A percentile compares a stretch with the other conserved stretches of the same genome.
Conservation (phyloP, 73 alveolate species). For the Strombidium stylifer region DNA sequence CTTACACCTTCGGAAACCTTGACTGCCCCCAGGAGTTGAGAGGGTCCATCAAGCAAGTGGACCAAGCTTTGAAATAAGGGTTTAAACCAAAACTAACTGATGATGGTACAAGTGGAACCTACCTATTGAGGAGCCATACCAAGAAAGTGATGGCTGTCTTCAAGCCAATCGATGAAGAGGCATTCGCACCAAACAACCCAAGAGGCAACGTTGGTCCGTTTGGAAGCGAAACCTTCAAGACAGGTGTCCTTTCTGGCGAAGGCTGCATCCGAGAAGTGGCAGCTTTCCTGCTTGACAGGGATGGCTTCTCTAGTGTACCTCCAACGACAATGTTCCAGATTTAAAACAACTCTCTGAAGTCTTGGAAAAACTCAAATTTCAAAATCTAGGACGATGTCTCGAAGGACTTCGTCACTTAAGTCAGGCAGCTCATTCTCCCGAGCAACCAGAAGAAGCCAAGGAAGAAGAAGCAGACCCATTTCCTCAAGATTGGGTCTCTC, state of each 20-base stretch:
- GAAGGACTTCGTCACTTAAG: constrained; percentile 9
- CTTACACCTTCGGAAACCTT: constrained; percentile 42
- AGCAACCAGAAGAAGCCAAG: constrained; percentile 20
- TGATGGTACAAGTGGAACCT: constrained; percentile 97
- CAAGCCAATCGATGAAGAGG: constrained; percentile 98
- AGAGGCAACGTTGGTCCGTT: constrained; percentile 88
- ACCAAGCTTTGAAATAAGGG: constrained; percentile 77
- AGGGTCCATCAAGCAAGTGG: constrained; percentile 11
- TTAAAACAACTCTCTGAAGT: constrained; percentile 67
- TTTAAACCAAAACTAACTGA: constrained; percentile 90
- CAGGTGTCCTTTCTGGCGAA: constrained; percentile 96
- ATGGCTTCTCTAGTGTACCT: constrained; percentile 87
- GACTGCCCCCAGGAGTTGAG: constrained; percentile 3
- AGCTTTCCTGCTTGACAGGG: constrained; percentile 88
- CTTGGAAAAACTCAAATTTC: constrained; percentile 22
- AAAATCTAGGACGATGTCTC: constrained; percentile 26
- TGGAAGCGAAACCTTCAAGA: constrained; percentile 81
- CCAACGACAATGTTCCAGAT: constrained; percentile 94
- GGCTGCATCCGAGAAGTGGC: constrained; percentile 98
- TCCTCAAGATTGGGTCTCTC: constrained; percentile 90
- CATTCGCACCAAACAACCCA: constrained; percentile 97
- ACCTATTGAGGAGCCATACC: constrained; percentile 71
- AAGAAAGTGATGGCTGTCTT: constrained; percentile 81
- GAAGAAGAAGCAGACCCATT: too few species aligned
- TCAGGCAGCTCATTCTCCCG: constrained; percentile 12